These are phyloP conservation scores for Coemansia sp. DNA, from an alignment of 192 early-diverging fungal genomes.

Conservation along the genomic window DNA sequence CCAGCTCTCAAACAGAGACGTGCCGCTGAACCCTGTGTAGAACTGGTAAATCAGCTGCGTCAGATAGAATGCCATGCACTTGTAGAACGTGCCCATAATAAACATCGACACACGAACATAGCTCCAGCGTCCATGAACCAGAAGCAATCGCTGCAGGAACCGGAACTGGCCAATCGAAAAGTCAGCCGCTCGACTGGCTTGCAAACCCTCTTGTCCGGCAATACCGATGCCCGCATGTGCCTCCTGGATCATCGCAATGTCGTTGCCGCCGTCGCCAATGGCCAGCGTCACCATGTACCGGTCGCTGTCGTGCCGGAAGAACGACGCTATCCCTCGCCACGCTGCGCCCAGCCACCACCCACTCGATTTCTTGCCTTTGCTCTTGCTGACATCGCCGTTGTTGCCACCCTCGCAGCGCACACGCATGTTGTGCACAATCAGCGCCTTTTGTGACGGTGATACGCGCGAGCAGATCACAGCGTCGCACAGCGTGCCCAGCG, in stretches of 20 bases:
- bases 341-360: not conserved
- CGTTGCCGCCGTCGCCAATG: constrained; percentile 94
- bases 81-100: constrained; percentile 85
- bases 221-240: constrained; percentile 93
- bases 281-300: constrained; percentile 63
- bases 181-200: constrained; percentile 83
- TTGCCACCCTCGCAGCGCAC: constrained; percentile 47
- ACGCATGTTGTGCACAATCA: constrained; percentile 74
- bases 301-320: constrained; percentile 46
- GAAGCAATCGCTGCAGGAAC: constrained; percentile 73
- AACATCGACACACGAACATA: constrained; percentile 81
- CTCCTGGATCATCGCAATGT: constrained; percentile 94
- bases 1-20: constrained; percentile 73
- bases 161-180: constrained; percentile 91
- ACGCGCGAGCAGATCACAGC: constrained; percentile 91
- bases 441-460: constrained; percentile 85
- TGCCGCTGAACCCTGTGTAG: constrained; percentile 74
- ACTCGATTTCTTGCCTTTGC: not conserved
- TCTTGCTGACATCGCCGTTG: not conserved
- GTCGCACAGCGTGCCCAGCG: constrained; percentile 71
- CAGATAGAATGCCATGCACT: constrained; percentile 77
- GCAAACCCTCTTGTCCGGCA: constrained; percentile 82
- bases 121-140: constrained; percentile 88
- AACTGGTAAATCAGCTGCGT: constrained; percentile 76
- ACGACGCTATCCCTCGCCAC: not conserved